Evolutionary conservation across 208 protist genomes (phyloP).

Genomic region (Leishmania gerbilli): DNA sequence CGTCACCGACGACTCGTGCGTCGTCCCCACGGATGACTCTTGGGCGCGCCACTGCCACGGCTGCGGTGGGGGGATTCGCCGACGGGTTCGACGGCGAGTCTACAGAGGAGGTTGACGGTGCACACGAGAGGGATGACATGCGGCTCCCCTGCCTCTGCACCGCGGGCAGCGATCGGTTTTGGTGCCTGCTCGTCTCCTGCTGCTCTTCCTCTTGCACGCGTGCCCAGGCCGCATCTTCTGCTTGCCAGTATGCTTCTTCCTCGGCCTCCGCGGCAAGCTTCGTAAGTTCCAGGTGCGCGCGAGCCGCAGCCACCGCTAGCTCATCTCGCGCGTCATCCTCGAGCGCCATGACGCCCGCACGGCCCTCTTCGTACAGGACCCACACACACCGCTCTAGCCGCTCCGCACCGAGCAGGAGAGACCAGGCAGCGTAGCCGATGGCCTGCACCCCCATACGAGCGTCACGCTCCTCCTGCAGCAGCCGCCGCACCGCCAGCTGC

Average conservation of each 20-base stretch:
- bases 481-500: conserved; percentile 19
- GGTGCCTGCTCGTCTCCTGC: neutral
- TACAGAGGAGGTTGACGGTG: conserved; percentile 5
- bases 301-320: conserved; percentile 20
- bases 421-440: conserved; percentile 16
- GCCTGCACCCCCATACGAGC: conserved; percentile 45
- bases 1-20: neutral
- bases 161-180: neutral
- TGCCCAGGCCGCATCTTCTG: conserved; percentile 42
- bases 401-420: conserved; percentile 1
- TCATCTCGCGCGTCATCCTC: conserved; percentile 29
- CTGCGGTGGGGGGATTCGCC: neutral
- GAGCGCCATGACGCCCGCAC: neutral
- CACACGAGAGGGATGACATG: neutral
- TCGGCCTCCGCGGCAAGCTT: conserved; percentile 25
- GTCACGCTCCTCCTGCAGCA: conserved; percentile 51
- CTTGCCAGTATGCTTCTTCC: conserved; percentile 44
- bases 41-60: neutral
- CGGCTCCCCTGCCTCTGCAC: neutral
- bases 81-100: neutral
- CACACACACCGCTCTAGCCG: conserved; percentile 4
- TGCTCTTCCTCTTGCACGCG: conserved; percentile 9
- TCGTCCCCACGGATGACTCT: neutral
- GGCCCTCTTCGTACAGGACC: conserved; percentile 22
- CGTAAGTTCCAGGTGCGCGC: conserved; percentile 20